Evolutionary conservation across 306 rosid genomes (phyloP), one percentile per base, ranked within the genome.

Genomic region (Rosa persica): DNA sequence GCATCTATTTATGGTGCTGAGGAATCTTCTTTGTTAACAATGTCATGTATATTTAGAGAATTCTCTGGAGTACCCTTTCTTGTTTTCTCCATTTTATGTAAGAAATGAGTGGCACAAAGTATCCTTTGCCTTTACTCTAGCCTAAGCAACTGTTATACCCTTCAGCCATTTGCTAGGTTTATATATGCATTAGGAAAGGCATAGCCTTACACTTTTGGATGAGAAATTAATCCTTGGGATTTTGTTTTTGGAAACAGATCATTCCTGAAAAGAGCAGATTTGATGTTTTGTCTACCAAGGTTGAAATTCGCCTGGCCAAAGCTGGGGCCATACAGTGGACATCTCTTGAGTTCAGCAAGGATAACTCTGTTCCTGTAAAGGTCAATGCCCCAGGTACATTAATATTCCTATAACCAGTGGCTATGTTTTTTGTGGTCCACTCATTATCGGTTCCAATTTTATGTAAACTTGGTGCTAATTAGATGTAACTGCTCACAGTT

Each of bases 231-330:
- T 57, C 38, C 43, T 69, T 74, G 52, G 5, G 25, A 8, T 69
- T 83, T 80, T 72, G 73, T 51, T 75, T 76, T 40, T 64, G 76
- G 46, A 49, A 79, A 75, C 90, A 94, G 97, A 92, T 94, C 64
- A 70, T 86, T 77, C 90, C 93, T 51, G 86, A 86, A 38, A 76
- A 79, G 78, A 85, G 94, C 83, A 86, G 86, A 73, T 85, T 77
- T 73, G 84, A 71, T 2, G 90, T 92, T 78, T 78, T 92, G 78
- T 73, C 87, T 49, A 94, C 98, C 46, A 94, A 94, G 90, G 71
- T 94, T 86, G 97, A 94, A 87, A 88, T 94, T 62, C 91, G 81
- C 76, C 91, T 94, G 46, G 89, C 80, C n/a, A 94, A 94, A 86
- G 94, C 87, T 27, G 97, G 92, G 67, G 49, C 73, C 57, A 57